Conservation (phyloP, 805 yeast species). For the Suhomyces tanzawaensis region DNA sequence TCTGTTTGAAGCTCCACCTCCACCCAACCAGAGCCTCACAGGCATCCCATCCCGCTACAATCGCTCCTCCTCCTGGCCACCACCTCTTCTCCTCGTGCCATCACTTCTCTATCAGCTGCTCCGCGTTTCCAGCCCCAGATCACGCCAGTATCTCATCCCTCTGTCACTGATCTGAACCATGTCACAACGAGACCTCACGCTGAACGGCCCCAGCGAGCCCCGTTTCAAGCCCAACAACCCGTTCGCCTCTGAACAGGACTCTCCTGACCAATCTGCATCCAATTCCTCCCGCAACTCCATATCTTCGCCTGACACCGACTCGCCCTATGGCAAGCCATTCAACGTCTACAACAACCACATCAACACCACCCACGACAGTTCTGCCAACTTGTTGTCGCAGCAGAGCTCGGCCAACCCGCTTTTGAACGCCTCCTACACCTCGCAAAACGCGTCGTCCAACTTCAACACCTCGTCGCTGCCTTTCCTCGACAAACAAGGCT, state of each 20-base stretch:
- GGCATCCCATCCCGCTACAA: too few relatives aligned
- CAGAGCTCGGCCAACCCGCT: slow-evolving; percentile 6
- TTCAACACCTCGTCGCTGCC: background rate
- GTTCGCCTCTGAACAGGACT: slow-evolving; percentile 7
- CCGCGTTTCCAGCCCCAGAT: too few relatives aligned
- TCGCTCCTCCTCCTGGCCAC: too few relatives aligned
- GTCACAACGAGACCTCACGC: slow-evolving; percentile 34
- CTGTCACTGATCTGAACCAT: too few relatives aligned
- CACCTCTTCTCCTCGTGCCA: too few relatives aligned
- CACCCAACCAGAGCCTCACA: too few relatives aligned
- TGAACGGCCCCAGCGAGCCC: slow-evolving; percentile 17
- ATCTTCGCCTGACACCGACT: slow-evolving; percentile 15
- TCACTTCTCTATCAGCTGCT: too few relatives aligned
- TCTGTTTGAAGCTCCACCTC: too few relatives aligned
- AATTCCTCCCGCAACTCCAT: slow-evolving; percentile 12
- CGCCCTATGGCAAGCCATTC: slow-evolving; percentile 33
- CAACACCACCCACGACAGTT: slow-evolving; percentile 33
- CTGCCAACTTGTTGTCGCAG: slow-evolving; percentile 4
- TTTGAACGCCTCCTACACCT: background rate
- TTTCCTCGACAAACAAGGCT: background rate
- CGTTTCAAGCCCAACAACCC: slow-evolving; percentile 12
- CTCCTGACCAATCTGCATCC: background rate
- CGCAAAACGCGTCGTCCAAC: slow-evolving; percentile 6
- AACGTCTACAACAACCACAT: slow-evolving; percentile 29
- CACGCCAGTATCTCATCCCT: too few relatives aligned